Conservation (phyloP, 371 early-diverging fungal genomes). For the Haplosporangium sp. region DNA sequence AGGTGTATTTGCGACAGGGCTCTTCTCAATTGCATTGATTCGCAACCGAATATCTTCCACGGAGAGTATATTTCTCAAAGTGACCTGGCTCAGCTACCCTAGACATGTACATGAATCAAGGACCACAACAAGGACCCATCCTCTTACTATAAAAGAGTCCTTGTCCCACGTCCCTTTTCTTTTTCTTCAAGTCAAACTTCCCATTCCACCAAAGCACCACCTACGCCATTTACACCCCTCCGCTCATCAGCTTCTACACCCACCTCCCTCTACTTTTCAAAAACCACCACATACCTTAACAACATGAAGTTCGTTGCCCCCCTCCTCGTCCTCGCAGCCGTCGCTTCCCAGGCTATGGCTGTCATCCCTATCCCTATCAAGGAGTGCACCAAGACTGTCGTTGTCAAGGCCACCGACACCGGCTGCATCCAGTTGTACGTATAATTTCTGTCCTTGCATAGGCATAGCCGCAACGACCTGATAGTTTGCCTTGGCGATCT, state of each 20-base stretch:
- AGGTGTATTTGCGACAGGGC: too few species aligned
- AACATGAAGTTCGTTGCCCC: conserved; percentile 39
- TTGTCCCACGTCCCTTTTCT: not conserved
- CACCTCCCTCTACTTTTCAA: not conserved
- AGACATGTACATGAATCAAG: too few species aligned
- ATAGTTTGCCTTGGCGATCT: too few species aligned
- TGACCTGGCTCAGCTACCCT: too few species aligned
- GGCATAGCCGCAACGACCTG: too few species aligned
- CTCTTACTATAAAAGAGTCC: conserved; percentile 23
- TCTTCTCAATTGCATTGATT: too few species aligned
- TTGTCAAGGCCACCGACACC: conserved; percentile 36
- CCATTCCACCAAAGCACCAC: conserved; percentile 27
- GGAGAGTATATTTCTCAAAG: too few species aligned
- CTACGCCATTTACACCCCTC: not conserved
- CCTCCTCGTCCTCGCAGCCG: conserved; percentile 33
- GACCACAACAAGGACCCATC: too few species aligned
- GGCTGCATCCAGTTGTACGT: conserved; percentile 34
- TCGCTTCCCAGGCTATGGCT: conserved; percentile 43
- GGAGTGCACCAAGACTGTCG: conserved; percentile 32
- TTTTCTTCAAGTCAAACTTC: conserved; percentile 47
- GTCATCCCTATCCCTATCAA: conserved; percentile 40
- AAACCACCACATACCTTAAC: not conserved
- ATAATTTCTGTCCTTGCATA: not conserved
- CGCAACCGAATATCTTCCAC: too few species aligned
- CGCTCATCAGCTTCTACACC: not conserved